A percentile compares a stretch with the other conserved stretches of the same genome.
These are phyloP conservation scores for Apiospora aurea DNA, from an alignment of 2,329 filamentous ascomycete genomes.

Conservation along the genomic window DNA sequence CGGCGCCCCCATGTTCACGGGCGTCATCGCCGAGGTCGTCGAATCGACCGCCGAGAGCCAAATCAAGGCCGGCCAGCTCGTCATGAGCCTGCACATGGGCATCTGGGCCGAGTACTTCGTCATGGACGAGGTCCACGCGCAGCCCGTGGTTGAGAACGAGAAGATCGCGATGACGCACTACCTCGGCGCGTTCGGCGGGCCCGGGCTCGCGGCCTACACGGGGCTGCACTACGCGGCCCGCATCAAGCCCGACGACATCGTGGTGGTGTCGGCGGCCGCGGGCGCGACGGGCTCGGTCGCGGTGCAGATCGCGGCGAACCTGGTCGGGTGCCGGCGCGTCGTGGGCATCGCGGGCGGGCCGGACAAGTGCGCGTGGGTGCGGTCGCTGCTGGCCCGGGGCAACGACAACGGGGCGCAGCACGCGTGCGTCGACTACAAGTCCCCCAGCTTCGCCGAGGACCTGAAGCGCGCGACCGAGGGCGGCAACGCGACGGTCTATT, in stretches of 20 bases:
- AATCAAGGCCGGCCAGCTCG: constrained; percentile 34
- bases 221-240: constrained; percentile 53
- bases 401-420: constrained; percentile 77
- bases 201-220: constrained; percentile 53
- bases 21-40: constrained; percentile 39
- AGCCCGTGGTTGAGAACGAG: constrained; percentile 33
- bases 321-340: constrained; percentile 75
- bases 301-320: constrained; percentile 80
- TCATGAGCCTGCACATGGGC: constrained; percentile 38
- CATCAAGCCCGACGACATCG: constrained; percentile 76
- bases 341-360: constrained; percentile 82
- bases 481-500: constrained; percentile 68
- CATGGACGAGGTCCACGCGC: constrained; percentile 34
- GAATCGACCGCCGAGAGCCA: constrained; percentile 30
- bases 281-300: constrained; percentile 86
- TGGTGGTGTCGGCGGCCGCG: constrained; percentile 81
- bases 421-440: constrained; percentile 75
- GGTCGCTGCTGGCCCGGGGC: constrained; percentile 58
- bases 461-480: constrained; percentile 53
- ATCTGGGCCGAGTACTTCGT: constrained; percentile 38
- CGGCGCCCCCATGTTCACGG: constrained; percentile 39
- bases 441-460: constrained; percentile 69
- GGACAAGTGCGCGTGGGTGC: constrained; percentile 73
- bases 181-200: constrained; percentile 39
- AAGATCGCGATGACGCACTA: constrained; percentile 37